Evolutionary conservation across 805 yeast species (phyloP).

Genomic region (Sugiyamaella chiloensis): DNA sequence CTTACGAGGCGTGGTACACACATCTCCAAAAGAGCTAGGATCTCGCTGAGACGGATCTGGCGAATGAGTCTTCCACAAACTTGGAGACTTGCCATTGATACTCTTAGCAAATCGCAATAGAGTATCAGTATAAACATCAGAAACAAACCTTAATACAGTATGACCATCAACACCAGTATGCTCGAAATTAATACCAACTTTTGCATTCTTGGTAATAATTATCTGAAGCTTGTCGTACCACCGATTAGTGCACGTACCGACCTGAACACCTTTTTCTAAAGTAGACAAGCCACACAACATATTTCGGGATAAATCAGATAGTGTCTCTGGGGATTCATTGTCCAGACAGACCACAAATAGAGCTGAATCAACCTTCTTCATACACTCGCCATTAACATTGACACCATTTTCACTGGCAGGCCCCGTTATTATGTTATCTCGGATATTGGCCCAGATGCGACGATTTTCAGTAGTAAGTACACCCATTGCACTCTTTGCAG

Average conservation of each 20-base stretch:
- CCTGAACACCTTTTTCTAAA: constrained; percentile 80
- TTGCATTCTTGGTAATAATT: constrained; percentile 82
- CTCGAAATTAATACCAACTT: constrained; percentile 91
- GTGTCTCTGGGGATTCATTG: constrained; percentile 61
- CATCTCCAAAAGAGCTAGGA: constrained; percentile 43
- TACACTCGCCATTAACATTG: constrained; percentile 59
- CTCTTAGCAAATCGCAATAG: constrained; percentile 80
- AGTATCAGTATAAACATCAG: constrained; percentile 89
- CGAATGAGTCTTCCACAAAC: constrained; percentile 58
- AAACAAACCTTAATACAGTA: constrained; percentile 81
- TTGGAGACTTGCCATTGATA: constrained; percentile 72
- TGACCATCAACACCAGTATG: constrained; percentile 94
- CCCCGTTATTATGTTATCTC: constrained; percentile 37
- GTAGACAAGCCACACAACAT: constrained; percentile 83
- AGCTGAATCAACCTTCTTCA: constrained; percentile 75
- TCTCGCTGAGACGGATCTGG: constrained; percentile 46
- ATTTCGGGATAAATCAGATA: constrained; percentile 65
- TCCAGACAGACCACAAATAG: constrained; percentile 81
- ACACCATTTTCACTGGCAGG: constrained; percentile 37
- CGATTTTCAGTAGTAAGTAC: constrained; percentile 88
- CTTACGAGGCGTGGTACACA: constrained; percentile 71
- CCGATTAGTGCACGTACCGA: constrained; percentile 90
- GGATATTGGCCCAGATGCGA: constrained; percentile 76
- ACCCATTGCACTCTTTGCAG: constrained; percentile 78
- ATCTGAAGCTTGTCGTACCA: constrained; percentile 93